phyloP scores from a whole-genome alignment of 2,329 filamentous ascomycete species.

The Penicillium griseofulvum region DNA sequence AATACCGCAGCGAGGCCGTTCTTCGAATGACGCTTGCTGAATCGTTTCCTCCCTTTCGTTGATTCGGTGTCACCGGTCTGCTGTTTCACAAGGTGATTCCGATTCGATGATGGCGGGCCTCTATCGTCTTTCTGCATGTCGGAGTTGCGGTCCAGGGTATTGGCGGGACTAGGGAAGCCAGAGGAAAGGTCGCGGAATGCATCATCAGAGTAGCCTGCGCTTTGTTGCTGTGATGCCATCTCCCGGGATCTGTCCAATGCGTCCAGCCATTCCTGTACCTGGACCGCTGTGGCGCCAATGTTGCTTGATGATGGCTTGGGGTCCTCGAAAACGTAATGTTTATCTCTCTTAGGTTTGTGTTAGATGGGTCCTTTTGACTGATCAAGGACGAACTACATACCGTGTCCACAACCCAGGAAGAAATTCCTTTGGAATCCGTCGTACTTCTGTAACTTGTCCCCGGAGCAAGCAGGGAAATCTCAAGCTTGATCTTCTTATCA shows the following conservation, averaged over 20 bases:
- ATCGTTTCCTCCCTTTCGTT: slow-evolving; percentile 62
- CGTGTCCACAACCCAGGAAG: slow-evolving; percentile 87
- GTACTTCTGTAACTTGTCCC: slow-evolving; percentile 78
- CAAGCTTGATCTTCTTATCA: slow-evolving; percentile 91
- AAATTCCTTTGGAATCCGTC: slow-evolving; percentile 81
- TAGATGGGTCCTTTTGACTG: slow-evolving; percentile 25
- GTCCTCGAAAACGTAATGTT: slow-evolving; percentile 92
- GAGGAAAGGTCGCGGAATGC: slow-evolving; percentile 68
- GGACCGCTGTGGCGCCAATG: slow-evolving; percentile 62
- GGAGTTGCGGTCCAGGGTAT: slow-evolving; percentile 43
- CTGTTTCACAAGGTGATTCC: slow-evolving; percentile 46
- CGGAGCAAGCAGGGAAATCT: slow-evolving; percentile 75
- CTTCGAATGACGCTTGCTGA: slow-evolving; percentile 91
- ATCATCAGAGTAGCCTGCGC: slow-evolving; percentile 62
- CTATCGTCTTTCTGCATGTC: slow-evolving; percentile 39
- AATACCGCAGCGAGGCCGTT: slow-evolving; percentile 90
- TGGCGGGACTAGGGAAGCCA: slow-evolving; percentile 64
- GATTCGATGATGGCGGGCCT: slow-evolving; percentile 37
- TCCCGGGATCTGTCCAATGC: slow-evolving; percentile 82
- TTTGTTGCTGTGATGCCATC: slow-evolving; percentile 71
- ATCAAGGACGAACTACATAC: slow-evolving; percentile 57
- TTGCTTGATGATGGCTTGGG: slow-evolving; percentile 68
- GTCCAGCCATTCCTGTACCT: slow-evolving; percentile 89
- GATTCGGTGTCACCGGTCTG: slow-evolving; percentile 51
- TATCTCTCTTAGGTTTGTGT: slow-evolving; percentile 63